phyloP scores from a whole-genome alignment of 2,329 filamentous ascomycete species.

The Trichophyton benhamiae region DNA sequence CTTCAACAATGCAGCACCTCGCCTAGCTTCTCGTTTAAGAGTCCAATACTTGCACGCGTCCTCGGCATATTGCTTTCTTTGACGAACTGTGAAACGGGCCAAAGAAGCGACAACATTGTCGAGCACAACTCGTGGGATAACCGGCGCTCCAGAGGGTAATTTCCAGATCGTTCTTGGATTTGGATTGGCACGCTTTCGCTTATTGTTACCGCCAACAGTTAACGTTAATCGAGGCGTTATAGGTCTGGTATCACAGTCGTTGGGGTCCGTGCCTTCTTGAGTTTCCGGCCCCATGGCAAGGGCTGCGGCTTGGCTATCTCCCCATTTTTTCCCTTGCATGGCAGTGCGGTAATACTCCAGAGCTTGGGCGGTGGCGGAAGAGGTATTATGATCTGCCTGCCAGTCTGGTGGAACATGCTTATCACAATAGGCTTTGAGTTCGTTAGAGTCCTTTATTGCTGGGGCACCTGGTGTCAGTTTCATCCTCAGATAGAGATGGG shows the following conservation, averaged over 20 bases:
- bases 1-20: conserved; percentile 84
- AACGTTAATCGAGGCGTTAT: conserved; percentile 41
- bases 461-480: conserved; percentile 75
- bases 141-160: conserved; percentile 82
- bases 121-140: conserved; percentile 80
- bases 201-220: conserved; percentile 46
- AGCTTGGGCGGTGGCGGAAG: conserved; percentile 65
- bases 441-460: conserved; percentile 64
- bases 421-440: conserved; percentile 90
- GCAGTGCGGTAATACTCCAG: conserved; percentile 80
- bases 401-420: conserved; percentile 88
- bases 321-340: conserved; percentile 85
- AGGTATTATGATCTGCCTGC: conserved; percentile 71
- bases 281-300: conserved; percentile 59
- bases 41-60: conserved; percentile 98
- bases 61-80: conserved; percentile 81
- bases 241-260: conserved; percentile 33
- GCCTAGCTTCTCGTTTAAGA: conserved; percentile 79
- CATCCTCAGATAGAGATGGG: conserved; percentile 86
- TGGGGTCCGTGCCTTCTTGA: conserved; percentile 40
- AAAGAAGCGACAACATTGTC: conserved; percentile 75
- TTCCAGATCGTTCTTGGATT: conserved; percentile 68
- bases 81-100: conserved; percentile 67
- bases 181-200: conserved; percentile 40
- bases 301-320: conserved; percentile 74